phyloP scores from a whole-genome alignment of 1,284 basidiomycete species.

The Austroboletus rostrupii region DNA sequence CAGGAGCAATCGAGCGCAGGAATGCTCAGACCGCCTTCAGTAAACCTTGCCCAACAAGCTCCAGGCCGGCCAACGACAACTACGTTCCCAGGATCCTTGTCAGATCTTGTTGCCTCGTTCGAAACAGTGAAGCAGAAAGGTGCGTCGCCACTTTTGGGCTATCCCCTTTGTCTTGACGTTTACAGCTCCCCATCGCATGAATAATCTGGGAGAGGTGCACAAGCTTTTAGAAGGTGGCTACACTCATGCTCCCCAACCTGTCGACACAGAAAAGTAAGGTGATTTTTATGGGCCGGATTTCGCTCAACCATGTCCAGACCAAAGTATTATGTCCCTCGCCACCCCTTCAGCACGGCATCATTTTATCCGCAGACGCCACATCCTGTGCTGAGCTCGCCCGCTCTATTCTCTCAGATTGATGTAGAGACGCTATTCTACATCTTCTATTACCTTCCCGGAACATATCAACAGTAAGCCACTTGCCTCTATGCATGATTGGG shows the following conservation, averaged over 20 bases:
- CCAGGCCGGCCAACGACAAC: conserved; percentile 34
- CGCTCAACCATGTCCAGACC: conserved; percentile 51
- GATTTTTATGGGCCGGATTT: background rate
- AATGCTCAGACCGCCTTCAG: conserved; percentile 40
- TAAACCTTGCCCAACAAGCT: conserved; percentile 36
- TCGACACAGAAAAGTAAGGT: conserved; percentile 90
- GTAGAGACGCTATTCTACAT: conserved; percentile 98
- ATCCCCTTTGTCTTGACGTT: conserved; percentile 4
- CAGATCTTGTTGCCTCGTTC: conserved; percentile 92
- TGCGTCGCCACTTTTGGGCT: conserved; percentile 33
- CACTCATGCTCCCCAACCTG: conserved; percentile 84
- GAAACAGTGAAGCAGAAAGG: conserved; percentile 96
- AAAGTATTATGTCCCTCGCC: conserved; percentile 94
- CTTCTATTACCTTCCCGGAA: conserved; percentile 97
- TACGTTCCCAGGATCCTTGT: conserved; percentile 78
- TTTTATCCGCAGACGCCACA: conserved; percentile 94
- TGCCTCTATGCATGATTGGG: conserved; percentile 1
- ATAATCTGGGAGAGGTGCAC: conserved; percentile 85
- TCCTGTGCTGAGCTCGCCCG: conserved; percentile 79
- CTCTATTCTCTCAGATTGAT: conserved; percentile 89
- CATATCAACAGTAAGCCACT: conserved; percentile 85
- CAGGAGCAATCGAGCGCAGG: conserved; percentile 27
- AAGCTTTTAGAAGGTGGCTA: conserved; percentile 91
- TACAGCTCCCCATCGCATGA: conserved; percentile 77
- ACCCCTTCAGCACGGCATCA: conserved; percentile 86